Evolutionary conservation across 768 basidiomycete genomes (phyloP).

Genomic region (Mycena maculata): DNA sequence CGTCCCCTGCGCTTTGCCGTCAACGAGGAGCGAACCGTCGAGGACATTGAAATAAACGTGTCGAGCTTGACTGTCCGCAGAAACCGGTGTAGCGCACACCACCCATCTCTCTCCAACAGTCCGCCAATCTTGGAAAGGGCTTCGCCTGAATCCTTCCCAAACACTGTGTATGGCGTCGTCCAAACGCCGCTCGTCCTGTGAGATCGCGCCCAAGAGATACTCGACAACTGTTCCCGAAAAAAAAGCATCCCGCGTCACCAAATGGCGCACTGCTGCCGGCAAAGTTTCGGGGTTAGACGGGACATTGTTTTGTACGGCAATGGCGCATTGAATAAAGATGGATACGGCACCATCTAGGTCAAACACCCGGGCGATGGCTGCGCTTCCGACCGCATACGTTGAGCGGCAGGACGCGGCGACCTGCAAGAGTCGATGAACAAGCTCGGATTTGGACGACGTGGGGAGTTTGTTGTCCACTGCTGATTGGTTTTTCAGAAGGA

Average conservation of each 20-base stretch:
- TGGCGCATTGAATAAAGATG: constrained; percentile 46
- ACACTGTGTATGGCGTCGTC: background rate
- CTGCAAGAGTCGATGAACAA: constrained; percentile 46
- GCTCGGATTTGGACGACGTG: constrained; percentile 11
- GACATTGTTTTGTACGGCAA: constrained; percentile 37
- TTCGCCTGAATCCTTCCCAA: background rate
- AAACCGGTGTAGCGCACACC: constrained; percentile 34
- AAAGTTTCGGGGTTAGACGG: too few species aligned
- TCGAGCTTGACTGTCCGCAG: constrained; percentile 34
- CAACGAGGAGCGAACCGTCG: constrained; percentile 53
- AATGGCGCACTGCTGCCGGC: too few species aligned
- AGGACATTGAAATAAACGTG: constrained; percentile 55
- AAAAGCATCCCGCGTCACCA: too few species aligned
- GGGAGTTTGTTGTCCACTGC: too few species aligned
- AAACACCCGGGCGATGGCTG: constrained; percentile 33
- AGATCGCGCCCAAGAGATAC: background rate
- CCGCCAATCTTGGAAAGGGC: too few species aligned
- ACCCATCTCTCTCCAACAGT: constrained; percentile 44
- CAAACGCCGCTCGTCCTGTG: background rate
- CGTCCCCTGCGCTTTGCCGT: constrained; percentile 53
- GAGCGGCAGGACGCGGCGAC: constrained; percentile 53
- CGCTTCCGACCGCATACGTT: constrained; percentile 35
- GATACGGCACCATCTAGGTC: constrained; percentile 38
- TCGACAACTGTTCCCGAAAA: background rate
- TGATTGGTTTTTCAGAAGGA: constrained; percentile 35